Evolutionary conservation across 202 grass and related monocot species (phyloP).

Genomic region (Tripidium arundinaceum): DNA sequence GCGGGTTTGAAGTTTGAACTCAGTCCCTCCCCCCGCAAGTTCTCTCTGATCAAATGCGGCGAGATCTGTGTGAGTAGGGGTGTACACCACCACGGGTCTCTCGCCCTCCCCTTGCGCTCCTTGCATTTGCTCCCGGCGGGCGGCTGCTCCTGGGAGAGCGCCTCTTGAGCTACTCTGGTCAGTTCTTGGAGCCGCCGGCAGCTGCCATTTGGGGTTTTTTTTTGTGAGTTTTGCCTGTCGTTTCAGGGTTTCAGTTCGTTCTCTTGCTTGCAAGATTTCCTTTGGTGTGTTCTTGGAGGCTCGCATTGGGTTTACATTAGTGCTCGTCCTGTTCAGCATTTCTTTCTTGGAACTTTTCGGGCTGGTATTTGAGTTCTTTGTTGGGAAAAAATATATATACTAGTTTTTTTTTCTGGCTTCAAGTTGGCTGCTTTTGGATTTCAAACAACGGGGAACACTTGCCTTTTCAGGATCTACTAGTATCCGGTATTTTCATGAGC

Average conservation of each 20-base stretch:
- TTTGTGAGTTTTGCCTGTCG: not conserved
- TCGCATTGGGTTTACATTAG: not conserved
- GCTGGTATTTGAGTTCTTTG: not conserved
- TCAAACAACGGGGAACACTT: not conserved
- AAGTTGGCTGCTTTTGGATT: not conserved
- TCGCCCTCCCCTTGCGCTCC: not conserved
- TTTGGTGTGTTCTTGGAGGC: not conserved
- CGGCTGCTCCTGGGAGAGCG: no score
- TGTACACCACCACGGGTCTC: not conserved
- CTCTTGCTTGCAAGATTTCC: not conserved
- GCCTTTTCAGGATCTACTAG: not conserved
- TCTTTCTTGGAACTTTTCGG: not conserved
- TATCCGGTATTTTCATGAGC: not conserved
- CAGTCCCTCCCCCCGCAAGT: not conserved
- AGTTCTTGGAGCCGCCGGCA: not conserved
- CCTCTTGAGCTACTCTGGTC: not conserved
- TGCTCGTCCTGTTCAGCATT: not conserved
- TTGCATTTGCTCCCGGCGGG: no score
- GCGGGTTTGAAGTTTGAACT: constrained; percentile 10
- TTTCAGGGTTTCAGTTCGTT: not conserved
- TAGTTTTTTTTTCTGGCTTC: not conserved
- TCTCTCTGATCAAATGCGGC: not conserved
- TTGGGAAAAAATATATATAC: not conserved
- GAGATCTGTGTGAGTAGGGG: constrained; percentile 22
- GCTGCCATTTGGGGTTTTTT: not conserved